Conservation (phyloP, 768 basidiomycete species). For the Lactarius quietus region DNA sequence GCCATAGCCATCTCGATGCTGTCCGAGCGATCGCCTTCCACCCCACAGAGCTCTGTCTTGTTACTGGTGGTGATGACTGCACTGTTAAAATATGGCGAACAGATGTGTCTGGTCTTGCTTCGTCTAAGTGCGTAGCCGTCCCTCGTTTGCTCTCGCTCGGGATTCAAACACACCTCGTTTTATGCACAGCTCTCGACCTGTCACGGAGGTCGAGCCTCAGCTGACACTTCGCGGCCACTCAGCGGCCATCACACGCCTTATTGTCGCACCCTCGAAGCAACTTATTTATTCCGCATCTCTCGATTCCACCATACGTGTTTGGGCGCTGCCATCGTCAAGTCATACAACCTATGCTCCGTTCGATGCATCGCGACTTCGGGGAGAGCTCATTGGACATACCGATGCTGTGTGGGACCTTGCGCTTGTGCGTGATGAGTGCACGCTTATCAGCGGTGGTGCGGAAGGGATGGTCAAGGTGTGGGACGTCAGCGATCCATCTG, state of each 20-base stretch:
- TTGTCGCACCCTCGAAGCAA: constrained; percentile 71
- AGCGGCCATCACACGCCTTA: constrained; percentile 81
- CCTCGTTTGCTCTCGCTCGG: constrained; percentile 5
- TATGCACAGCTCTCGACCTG: constrained; percentile 53
- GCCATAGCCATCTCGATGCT: constrained; percentile 81
- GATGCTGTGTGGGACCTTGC: constrained; percentile 97
- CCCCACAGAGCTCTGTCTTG: constrained; percentile 77
- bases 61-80: constrained; percentile 93
- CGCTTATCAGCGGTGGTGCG: constrained; percentile 85
- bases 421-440: constrained; percentile 75
- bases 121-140: constrained; percentile 61
- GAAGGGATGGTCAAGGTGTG: constrained; percentile 93
- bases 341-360: constrained; percentile 92
- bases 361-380: constrained; percentile 72
- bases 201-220: constrained; percentile 89
- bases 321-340: constrained; percentile 71
- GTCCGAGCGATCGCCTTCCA: constrained; percentile 91
- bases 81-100: constrained; percentile 96
- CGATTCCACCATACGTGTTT: constrained; percentile 90
- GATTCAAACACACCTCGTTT: constrained; percentile 14
- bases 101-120: constrained; percentile 70
- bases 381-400: constrained; percentile 86
- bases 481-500: constrained; percentile 72
- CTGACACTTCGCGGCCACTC: constrained; percentile 93
- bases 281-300: constrained; percentile 88